Percentiles rank a stretch among this genome's conserved stretches.
These are phyloP conservation scores for Yarrowia porcina DNA, from an alignment of 805 yeast species.

Conservation along the genomic window DNA sequence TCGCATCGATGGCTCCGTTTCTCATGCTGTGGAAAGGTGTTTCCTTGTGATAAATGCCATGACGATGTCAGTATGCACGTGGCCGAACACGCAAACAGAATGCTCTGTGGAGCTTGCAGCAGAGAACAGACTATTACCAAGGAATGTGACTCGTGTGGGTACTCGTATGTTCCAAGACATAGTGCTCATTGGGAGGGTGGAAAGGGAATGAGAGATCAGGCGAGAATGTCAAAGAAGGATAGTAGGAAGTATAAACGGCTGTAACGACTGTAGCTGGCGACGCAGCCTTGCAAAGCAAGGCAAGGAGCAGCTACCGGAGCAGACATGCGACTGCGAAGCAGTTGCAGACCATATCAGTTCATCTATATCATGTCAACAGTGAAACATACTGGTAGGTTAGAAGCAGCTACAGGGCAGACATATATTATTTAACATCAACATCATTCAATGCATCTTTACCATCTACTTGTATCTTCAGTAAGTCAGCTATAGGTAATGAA, in stretches of 20 bases:
- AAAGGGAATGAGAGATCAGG: slow-evolving; percentile 42
- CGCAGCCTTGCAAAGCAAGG: background rate
- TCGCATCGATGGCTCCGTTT: slow-evolving; percentile 46
- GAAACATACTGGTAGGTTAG: no score
- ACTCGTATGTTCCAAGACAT: slow-evolving; percentile 37
- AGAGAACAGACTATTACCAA: slow-evolving; percentile 60
- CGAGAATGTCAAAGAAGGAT: slow-evolving; percentile 43
- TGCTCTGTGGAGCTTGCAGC: slow-evolving; percentile 62
- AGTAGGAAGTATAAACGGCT: slow-evolving; percentile 41
- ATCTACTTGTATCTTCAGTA: no score
- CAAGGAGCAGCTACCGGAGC: no score
- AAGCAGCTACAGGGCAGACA: no score
- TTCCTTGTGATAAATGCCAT: slow-evolving; percentile 45
- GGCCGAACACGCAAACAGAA: slow-evolving; percentile 41
- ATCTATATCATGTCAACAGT: no score
- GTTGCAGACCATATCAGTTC: no score
- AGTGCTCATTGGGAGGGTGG: slow-evolving; percentile 49
- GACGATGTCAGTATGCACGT: slow-evolving; percentile 32
- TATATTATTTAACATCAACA: no score
- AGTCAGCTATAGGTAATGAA: no score
- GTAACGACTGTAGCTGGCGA: background rate
- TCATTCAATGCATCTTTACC: no score
- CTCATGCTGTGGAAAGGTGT: slow-evolving; percentile 44
- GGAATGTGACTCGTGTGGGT: slow-evolving; percentile 43
- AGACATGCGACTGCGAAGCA: no score